Evolutionary conservation across 2,329 filamentous ascomycete species (phyloP), one percentile per base, ranked within the genome.

Genomic region (Tricladium varicosporioides): DNA sequence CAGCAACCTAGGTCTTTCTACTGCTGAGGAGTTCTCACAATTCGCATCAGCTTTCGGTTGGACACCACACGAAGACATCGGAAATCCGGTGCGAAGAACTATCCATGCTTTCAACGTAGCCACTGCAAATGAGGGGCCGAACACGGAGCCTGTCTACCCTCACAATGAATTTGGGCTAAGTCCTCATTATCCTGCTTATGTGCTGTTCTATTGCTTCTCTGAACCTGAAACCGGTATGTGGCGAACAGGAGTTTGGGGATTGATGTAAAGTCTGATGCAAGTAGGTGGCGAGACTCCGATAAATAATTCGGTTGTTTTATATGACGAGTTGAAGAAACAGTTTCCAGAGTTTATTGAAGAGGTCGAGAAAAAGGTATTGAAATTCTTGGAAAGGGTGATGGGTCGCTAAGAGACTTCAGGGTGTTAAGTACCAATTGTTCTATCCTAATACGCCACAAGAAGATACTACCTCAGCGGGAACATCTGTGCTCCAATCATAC

Each of bases 81-180:
- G 78, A 0, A 79, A 79, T 46, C 76, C 79, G 0, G 76, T 80
- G 5, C 69, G 78, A 48, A 66, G 78, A 44, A 76, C 77, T 0
- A 43, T 73, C 2, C 70, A 76, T 2, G 75, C 75, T 2, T 72
- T 73, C 5, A 77, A 76, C 54, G 74, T 77, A 1, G 74, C 74
- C 1, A 76, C 77, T 0, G 78, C 78, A 3, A 80, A 79, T 54
- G 76, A 79, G 63, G 71, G 76, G 2, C 75, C 77, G 1, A 77
- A 77, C 60, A 72, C 77, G 49, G 74, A 78, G 1, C 67, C 74
- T 7, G 78, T 80, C 43, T 79, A 78, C 63, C 79, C 73, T 60
- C 78, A 80, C 66, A 80, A 80, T 58, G 78, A 80, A 60, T 79
- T 75, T 0, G 75, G 76, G 0, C 77, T 79, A 59, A 77, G 79